Percentiles rank a stretch among this genome's conserved stretches.
Evolutionary conservation across 1,284 basidiomycete genomes (phyloP).

Genomic region (Lentinula novae-zelandiae): DNA sequence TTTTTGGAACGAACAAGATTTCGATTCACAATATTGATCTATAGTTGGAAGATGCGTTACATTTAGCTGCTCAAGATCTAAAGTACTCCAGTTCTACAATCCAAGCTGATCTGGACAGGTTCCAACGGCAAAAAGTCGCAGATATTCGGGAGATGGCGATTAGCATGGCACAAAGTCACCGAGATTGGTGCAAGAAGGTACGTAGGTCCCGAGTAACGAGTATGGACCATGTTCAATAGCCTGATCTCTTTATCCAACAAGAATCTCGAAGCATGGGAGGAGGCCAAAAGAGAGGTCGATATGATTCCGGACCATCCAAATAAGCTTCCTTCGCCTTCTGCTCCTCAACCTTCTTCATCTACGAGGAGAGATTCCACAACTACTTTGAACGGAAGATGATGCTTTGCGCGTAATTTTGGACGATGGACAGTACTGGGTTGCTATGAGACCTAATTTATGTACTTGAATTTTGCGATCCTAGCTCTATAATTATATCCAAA

Average conservation of each 20-base stretch:
- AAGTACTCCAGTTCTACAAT: constrained; percentile 96
- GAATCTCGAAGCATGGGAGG: constrained; percentile 97
- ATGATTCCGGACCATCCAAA: constrained; percentile 90
- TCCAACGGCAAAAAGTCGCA: constrained; percentile 97
- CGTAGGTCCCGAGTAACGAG: constrained; percentile 16
- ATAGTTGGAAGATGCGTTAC: constrained; percentile 89
- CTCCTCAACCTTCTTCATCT: constrained; percentile 28
- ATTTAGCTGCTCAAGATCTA: constrained; percentile 86
- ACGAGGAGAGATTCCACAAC: constrained; percentile 59
- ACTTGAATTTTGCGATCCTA: neutral
- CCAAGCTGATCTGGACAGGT: constrained; percentile 96
- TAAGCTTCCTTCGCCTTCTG: constrained; percentile 41
- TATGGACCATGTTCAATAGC: too few species aligned
- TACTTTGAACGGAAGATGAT: constrained; percentile 45
- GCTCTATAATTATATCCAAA: neutral
- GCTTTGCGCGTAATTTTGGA: neutral
- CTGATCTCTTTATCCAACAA: constrained; percentile 26
- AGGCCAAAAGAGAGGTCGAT: constrained; percentile 87
- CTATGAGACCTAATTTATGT: neutral
- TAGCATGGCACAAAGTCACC: constrained; percentile 84
- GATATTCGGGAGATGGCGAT: constrained; percentile 93
- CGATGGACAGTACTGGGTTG: constrained; percentile 1
- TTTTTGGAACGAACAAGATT: constrained; percentile 3
- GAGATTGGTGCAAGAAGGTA: constrained; percentile 95
- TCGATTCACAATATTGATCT: too few species aligned